Conservation (phyloP, 345 rosid species). For the Mercurialis annua region DNA sequence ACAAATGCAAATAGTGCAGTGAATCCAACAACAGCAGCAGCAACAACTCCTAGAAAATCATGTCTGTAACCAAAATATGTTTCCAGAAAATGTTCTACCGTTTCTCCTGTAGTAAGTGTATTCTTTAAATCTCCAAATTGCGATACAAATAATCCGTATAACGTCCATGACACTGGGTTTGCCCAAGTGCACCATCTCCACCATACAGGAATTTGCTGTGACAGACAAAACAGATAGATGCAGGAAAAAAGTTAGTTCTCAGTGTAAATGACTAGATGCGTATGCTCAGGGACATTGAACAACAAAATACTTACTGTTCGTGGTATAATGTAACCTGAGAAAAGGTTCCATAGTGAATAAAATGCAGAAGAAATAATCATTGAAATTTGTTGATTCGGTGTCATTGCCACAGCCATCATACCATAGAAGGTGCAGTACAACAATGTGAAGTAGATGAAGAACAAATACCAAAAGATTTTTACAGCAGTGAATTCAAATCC, state of each 20-base stretch:
- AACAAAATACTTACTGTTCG: slow-evolving; percentile 37
- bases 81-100: slow-evolving; percentile 27
- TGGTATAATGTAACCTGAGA: slow-evolving; percentile 52
- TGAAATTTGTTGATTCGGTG: neutral
- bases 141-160: slow-evolving; percentile 37
- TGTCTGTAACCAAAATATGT: slow-evolving; percentile 28
- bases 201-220: slow-evolving; percentile 48
- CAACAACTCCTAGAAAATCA: slow-evolving; percentile 37
- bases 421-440: slow-evolving; percentile 3
- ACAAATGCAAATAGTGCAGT: slow-evolving; percentile 27
- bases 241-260: neutral
- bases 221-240: neutral
- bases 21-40: slow-evolving; percentile 19
- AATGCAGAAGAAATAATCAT: neutral
- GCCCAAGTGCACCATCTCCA: slow-evolving; percentile 51
- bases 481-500: neutral
- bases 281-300: too few relatives aligned
- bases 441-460: slow-evolving; percentile 1
- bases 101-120: slow-evolving; percentile 1
- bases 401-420: neutral
- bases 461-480: neutral
- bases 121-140: slow-evolving; percentile 35
- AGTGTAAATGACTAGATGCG: neutral
- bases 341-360: neutral
- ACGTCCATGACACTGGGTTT: slow-evolving; percentile 38